A percentile compares a stretch with the other conserved stretches of the same genome.
These are phyloP conservation scores for Orobanche coerulescens DNA, from an alignment of 257 asterid genomes.

Conservation along the genomic window DNA sequence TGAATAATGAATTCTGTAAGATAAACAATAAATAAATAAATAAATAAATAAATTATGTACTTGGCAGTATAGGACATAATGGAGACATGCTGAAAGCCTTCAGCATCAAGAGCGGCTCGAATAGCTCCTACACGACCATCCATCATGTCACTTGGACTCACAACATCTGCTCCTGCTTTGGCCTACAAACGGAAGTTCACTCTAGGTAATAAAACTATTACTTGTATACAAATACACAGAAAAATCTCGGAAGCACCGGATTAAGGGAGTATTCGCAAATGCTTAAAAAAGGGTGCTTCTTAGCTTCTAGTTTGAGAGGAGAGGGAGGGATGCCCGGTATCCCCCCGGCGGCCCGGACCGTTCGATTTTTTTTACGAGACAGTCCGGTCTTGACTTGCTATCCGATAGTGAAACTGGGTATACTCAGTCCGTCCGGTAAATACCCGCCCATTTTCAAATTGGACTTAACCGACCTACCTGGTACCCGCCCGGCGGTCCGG, in stretches of 20 bases:
- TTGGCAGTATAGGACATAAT: constrained; percentile 96
- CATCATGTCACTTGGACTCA: constrained; percentile 99
- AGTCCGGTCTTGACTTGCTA: too few relatives aligned
- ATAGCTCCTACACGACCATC: constrained; percentile 98
- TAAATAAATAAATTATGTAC: constrained; percentile 28
- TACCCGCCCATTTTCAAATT: too few relatives aligned
- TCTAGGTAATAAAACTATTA: constrained; percentile 6
- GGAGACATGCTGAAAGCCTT: constrained; percentile 77
- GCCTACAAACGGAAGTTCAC: constrained; percentile 42
- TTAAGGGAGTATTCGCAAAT: too few relatives aligned
- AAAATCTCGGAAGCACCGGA: neutral
- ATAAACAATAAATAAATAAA: neutral
- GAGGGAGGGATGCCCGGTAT: too few relatives aligned
- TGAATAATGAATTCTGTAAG: neutral
- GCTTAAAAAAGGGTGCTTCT: too few relatives aligned
- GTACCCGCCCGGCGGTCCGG: too few relatives aligned
- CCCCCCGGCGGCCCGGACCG: too few relatives aligned
- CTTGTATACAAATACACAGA: neutral
- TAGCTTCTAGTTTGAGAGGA: too few relatives aligned
- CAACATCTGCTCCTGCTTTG: constrained; percentile 97
- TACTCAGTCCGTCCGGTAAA: too few relatives aligned
- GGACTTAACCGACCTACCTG: too few relatives aligned
- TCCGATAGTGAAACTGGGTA: too few relatives aligned
- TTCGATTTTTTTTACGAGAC: too few relatives aligned
- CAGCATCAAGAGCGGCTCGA: constrained; percentile 84